Conservation (phyloP, 148 eudicot genomes). For the Gaultheria prostrata region DNA sequence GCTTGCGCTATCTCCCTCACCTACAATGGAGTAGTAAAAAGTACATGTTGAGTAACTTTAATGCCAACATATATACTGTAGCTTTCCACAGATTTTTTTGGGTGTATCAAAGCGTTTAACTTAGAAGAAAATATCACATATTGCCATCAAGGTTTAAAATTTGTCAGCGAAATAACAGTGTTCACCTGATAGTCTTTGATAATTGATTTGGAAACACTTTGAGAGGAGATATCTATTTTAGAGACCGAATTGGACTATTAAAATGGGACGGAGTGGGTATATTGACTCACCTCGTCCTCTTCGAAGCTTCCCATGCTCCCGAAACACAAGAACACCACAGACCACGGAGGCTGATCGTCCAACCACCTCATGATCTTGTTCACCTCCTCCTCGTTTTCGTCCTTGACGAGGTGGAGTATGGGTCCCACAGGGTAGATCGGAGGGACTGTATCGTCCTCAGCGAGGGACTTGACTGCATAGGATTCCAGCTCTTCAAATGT, state of each 20-base stretch:
- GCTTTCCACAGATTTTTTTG: no score
- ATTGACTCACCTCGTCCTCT: slow-evolving; percentile 26
- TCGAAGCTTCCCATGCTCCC: slow-evolving; percentile 38
- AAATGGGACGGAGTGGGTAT: no score
- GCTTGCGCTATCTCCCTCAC: slow-evolving; percentile 33
- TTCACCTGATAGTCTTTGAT: no score
- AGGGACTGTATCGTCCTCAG: background rate
- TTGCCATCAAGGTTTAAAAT: no score
- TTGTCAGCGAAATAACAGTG: no score
- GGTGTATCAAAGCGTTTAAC: no score
- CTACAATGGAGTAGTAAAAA: background rate
- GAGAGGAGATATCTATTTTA: no score
- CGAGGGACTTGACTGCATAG: background rate
- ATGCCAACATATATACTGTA: no score
- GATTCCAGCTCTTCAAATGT: slow-evolving; percentile 34
- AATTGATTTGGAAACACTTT: no score
- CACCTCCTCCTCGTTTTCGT: background rate
- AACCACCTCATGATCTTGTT: slow-evolving; percentile 25
- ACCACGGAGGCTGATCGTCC: slow-evolving; percentile 26
- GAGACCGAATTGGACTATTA: no score
- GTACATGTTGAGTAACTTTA: no score
- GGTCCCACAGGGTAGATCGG: slow-evolving; percentile 39
- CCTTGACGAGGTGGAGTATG: slow-evolving; percentile 13
- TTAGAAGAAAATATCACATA: no score
- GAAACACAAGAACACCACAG: slow-evolving; percentile 46